Evolutionary conservation across 2,329 filamentous ascomycete genomes (phyloP).

Genomic region (Cordyceps cateniannulata): DNA sequence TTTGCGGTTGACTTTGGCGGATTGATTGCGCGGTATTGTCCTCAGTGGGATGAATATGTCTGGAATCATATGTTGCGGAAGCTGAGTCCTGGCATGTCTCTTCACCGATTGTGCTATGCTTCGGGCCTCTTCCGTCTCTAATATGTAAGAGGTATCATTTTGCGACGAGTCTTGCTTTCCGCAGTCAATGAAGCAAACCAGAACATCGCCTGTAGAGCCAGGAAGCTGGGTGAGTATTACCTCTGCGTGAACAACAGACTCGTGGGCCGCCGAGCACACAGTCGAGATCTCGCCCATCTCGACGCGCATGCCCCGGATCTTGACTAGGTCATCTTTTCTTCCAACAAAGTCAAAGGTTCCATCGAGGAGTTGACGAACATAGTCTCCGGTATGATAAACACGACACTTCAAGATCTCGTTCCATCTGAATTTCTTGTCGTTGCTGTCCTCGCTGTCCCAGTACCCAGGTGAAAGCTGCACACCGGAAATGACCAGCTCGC

Average conservation of each 20-base stretch:
- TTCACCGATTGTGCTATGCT: neutral
- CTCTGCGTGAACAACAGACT: neutral
- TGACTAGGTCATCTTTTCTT: slow-evolving; percentile 1
- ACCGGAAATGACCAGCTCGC: neutral
- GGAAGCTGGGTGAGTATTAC: neutral
- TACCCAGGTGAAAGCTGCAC: slow-evolving; percentile 1
- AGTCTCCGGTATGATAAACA: slow-evolving; percentile 2
- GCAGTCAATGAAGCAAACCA: slow-evolving; percentile 5
- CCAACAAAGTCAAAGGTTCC: slow-evolving; percentile 1
- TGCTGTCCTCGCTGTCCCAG: neutral
- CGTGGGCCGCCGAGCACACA: neutral
- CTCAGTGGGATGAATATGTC: neutral
- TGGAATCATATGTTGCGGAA: neutral
- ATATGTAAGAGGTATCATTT: neutral
- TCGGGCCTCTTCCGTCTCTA: neutral
- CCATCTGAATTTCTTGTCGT: slow-evolving; percentile 1
- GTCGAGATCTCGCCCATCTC: slow-evolving; percentile 5
- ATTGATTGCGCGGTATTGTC: neutral
- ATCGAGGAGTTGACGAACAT: neutral
- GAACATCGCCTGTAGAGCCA: neutral
- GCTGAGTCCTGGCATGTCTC: neutral
- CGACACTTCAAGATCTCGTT: neutral
- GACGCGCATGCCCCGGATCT: slow-evolving; percentile 2
- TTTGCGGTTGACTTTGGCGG: neutral
- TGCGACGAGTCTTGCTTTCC: neutral